Evolutionary conservation across 2,329 filamentous ascomycete species (phyloP).

Genomic region (Blastomyces emzantsi): DNA sequence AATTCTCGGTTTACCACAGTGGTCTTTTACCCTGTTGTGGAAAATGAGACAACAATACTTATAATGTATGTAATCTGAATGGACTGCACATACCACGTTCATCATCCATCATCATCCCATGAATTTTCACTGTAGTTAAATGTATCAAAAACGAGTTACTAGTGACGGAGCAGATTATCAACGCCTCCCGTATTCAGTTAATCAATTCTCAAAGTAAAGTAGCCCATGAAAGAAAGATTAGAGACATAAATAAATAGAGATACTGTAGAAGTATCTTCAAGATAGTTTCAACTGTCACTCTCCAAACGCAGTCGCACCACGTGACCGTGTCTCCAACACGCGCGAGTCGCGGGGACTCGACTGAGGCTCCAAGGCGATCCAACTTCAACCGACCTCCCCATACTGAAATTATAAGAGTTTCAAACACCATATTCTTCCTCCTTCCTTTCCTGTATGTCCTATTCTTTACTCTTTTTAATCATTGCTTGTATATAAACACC

Average conservation of each 20-base stretch:
- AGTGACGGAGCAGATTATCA: background rate
- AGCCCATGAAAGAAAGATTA: too few relatives aligned
- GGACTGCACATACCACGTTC: background rate
- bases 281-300: too few relatives aligned
- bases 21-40: background rate
- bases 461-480: background rate
- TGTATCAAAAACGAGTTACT: background rate
- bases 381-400: background rate
- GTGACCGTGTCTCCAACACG: conserved; percentile 3
- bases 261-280: too few relatives aligned
- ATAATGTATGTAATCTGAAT: background rate
- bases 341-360: background rate
- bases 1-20: background rate
- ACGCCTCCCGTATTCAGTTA: background rate
- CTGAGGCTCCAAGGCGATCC: too few relatives aligned
- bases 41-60: background rate
- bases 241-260: too few relatives aligned
- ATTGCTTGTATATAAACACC: background rate
- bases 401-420: background rate
- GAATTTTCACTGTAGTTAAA: background rate
- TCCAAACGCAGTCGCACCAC: background rate
- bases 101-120: background rate
- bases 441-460: background rate
- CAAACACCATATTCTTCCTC: background rate
- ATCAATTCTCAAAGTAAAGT: too few relatives aligned